A percentile compares a stretch with the other conserved stretches of the same genome.
phyloP scores from a whole-genome alignment of 2,329 filamentous ascomycete species.

The Apiospora marii region DNA sequence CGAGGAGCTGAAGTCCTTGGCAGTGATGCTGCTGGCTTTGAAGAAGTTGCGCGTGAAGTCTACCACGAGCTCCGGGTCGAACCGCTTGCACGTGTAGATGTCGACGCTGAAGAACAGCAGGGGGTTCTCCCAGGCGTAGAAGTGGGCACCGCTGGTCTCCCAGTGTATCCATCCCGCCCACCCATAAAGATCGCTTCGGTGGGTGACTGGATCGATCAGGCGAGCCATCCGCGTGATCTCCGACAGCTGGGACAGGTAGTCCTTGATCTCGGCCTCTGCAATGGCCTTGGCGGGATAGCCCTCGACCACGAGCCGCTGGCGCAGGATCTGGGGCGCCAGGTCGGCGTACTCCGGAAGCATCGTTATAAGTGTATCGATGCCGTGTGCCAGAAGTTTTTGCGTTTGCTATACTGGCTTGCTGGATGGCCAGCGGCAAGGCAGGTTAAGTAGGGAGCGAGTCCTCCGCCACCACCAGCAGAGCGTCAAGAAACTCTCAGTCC shows the following conservation, averaged over 20 bases:
- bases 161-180: slow-evolving; percentile 26
- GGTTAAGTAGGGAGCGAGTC: neutral
- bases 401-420: too few species aligned
- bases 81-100: slow-evolving; percentile 27
- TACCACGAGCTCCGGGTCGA: slow-evolving; percentile 20
- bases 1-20: slow-evolving; percentile 19
- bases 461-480: neutral
- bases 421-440: neutral
- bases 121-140: slow-evolving; percentile 26
- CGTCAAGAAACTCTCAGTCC: neutral
- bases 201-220: slow-evolving; percentile 25
- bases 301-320: slow-evolving; percentile 25
- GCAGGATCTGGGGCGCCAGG: slow-evolving; percentile 22
- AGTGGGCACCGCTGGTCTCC: slow-evolving; percentile 26
- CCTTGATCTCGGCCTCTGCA: slow-evolving; percentile 3
- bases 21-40: slow-evolving; percentile 8
- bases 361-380: neutral
- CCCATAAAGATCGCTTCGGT: slow-evolving; percentile 25
- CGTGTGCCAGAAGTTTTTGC: neutral
- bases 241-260: slow-evolving; percentile 24
- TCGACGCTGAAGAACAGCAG: slow-evolving; percentile 26
- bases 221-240: slow-evolving; percentile 6
- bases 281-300: slow-evolving; percentile 24
- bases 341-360: slow-evolving; percentile 10
- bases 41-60: slow-evolving; percentile 22